These are phyloP conservation scores for Rhynchosporium graminicola DNA, from an alignment of 2,329 filamentous ascomycete genomes.

Conservation along the genomic window DNA sequence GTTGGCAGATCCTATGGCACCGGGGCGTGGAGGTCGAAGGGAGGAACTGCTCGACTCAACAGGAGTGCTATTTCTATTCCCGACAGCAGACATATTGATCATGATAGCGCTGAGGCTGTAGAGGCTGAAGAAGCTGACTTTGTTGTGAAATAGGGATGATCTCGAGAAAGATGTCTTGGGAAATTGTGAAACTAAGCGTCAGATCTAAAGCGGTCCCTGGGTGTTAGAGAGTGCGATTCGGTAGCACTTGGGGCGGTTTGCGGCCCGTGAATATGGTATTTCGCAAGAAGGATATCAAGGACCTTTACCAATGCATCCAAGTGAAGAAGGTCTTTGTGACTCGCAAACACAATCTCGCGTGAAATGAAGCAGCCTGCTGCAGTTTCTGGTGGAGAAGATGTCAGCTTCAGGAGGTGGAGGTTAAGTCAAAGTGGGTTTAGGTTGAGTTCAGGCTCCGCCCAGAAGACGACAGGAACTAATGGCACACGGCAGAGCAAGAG, in stretches of 20 bases:
- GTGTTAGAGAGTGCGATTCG: constrained; percentile 27
- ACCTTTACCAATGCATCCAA: constrained; percentile 28
- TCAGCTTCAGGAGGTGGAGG: neutral
- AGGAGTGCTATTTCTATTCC: constrained; percentile 95
- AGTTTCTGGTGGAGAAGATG: constrained; percentile 12
- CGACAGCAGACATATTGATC: constrained; percentile 67
- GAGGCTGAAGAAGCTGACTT: constrained; percentile 23
- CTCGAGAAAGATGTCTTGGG: constrained; percentile 27
- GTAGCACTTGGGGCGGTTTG: constrained; percentile 34
- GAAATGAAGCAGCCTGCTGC: constrained; percentile 18
- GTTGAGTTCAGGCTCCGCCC: neutral
- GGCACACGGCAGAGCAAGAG: no score
- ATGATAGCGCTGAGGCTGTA: constrained; percentile 41
- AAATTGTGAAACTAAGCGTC: constrained; percentile 37
- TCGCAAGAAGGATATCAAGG: constrained; percentile 37
- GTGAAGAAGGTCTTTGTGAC: constrained; percentile 4
- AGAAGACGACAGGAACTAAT: no score
- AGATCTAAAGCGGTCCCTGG: constrained; percentile 30
- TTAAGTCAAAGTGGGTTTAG: constrained; percentile 9
- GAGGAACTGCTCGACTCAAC: constrained; percentile 77
- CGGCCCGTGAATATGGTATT: constrained; percentile 43
- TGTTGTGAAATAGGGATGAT: constrained; percentile 22
- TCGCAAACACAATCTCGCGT: constrained; percentile 6
- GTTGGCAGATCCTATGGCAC: constrained; percentile 68
- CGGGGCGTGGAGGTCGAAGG: constrained; percentile 78